These are phyloP conservation scores for Solanum clarkiae DNA, from an alignment of 257 asterid species.

Conservation along the genomic window DNA sequence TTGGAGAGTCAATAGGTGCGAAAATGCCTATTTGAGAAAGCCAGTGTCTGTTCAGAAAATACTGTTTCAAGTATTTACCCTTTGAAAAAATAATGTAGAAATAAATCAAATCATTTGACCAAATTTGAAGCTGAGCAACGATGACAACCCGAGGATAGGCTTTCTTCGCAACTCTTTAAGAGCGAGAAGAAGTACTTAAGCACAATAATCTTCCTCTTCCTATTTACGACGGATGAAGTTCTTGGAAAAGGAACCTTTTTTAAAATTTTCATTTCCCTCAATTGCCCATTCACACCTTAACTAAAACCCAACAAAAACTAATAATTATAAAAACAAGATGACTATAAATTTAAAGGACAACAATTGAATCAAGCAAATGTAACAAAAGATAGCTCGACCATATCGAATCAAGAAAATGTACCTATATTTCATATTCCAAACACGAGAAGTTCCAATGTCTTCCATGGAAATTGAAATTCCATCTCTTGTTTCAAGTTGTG, in stretches of 20 bases:
- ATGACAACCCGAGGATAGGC: not conserved
- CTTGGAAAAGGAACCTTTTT: not conserved
- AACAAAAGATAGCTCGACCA: not conserved
- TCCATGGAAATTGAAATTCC: slow-evolving; percentile 85
- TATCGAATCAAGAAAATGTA: not conserved
- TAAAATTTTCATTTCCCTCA: not conserved
- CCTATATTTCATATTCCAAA: slow-evolving; percentile 91
- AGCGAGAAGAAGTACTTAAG: too few relatives aligned
- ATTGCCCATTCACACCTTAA: not conserved
- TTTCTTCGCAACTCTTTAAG: too few relatives aligned
- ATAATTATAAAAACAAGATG: not conserved
- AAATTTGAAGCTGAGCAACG: not conserved
- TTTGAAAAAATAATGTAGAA: not conserved
- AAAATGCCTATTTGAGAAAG: not conserved
- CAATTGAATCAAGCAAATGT: not conserved
- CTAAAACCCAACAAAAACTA: not conserved
- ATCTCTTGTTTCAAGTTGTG: slow-evolving; percentile 79
- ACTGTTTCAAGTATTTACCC: not conserved
- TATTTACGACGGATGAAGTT: not conserved
- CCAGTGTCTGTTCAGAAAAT: not conserved
- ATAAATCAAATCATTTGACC: not conserved
- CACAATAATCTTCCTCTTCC: not conserved
- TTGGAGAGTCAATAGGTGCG: not conserved
- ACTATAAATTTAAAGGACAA: not conserved
- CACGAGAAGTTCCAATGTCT: slow-evolving; percentile 76